Base-by-base conservation (phyloP, 371 early-diverging fungal species). In the Rhizoclosmatium hyalinum region DNA sequence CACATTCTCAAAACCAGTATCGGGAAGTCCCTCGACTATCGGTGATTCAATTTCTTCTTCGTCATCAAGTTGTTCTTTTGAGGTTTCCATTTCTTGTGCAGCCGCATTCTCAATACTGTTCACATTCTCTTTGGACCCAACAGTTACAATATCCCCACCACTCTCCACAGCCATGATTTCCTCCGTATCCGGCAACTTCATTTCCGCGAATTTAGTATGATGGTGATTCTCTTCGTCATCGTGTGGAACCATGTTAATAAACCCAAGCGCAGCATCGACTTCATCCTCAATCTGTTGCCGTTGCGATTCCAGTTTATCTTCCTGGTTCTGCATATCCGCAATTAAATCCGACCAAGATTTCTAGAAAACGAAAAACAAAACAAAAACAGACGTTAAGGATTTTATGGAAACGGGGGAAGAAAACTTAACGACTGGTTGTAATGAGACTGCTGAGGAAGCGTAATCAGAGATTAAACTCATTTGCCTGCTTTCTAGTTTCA, bases 281-380 rank as follows among this genome's bases (percentile, higher is more conserved):
- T 70, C 58, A 39, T 12, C 5, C 24, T 70, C 70, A 21, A 70
- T 70, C 44, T 70, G 58, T n/a, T 41, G 56, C 19, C 43, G 56
- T 70, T 56, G 56, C 5, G 41, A 12, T 41, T 70, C 70, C n/a
- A 70, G 4, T 12, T 56, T 14, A 19, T 56, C 44, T 14, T 70
- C 70, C n/a, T 55, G 58, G 8, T 17, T 43, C 17, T 47, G 70
- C 14, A 70, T 70, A 44, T 42, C 60, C 21, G 70, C 70, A 42
- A 70, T 70, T 8, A 70, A 42, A 32, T 70, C 70, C 8, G 70
- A 32, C 70, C 70, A 70, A 19, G 70, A 70, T 70, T 70, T 70
- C 70, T 70, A 43, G 2, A 17, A 42, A 10, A 45, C 45, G 44
- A 24, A 44, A 43, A 3, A 43, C 10, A 10, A 12, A 41, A 65